phyloP scores from a whole-genome alignment of 2,329 filamentous ascomycete species.

The Eutypella sp. region DNA sequence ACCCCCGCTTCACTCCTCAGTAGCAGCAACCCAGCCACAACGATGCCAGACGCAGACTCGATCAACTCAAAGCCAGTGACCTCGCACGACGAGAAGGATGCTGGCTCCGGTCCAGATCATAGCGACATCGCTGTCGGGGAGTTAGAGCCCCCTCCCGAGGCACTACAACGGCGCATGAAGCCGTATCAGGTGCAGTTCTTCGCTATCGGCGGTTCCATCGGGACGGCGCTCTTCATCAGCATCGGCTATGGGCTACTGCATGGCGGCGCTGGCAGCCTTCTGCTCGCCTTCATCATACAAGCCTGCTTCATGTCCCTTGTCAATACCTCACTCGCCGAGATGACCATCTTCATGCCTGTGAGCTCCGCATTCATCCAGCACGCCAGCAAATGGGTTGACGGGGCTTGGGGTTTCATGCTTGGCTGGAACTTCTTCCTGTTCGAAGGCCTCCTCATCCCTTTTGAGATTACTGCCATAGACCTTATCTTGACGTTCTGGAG shows the following conservation, averaged over 20 bases:
- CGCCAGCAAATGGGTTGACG: constrained; percentile 41
- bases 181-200: constrained; percentile 7
- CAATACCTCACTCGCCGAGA: not conserved
- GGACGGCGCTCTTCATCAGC: constrained; percentile 25
- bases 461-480: constrained; percentile 46
- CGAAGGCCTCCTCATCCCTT: constrained; percentile 45
- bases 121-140: not conserved
- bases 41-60: not conserved
- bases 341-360: not conserved
- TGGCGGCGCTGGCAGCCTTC: not conserved
- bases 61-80: not conserved
- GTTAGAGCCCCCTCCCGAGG: not conserved
- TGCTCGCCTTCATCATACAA: not conserved
- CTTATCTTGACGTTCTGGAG: constrained; percentile 47
- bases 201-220: constrained; percentile 10
- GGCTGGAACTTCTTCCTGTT: constrained; percentile 49
- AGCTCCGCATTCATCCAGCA: constrained; percentile 35
- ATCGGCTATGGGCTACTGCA: not conserved
- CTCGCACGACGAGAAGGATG: not conserved
- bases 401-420: constrained; percentile 40
- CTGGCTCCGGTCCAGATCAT: not conserved
- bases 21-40: not conserved
- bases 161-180: not conserved
- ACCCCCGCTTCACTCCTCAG: not conserved
- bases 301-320: not conserved